Percentiles rank a stretch among this genome's conserved stretches.
phyloP scores from a whole-genome alignment of 2,329 filamentous ascomycete genomes.

The Xylaria sp. region DNA sequence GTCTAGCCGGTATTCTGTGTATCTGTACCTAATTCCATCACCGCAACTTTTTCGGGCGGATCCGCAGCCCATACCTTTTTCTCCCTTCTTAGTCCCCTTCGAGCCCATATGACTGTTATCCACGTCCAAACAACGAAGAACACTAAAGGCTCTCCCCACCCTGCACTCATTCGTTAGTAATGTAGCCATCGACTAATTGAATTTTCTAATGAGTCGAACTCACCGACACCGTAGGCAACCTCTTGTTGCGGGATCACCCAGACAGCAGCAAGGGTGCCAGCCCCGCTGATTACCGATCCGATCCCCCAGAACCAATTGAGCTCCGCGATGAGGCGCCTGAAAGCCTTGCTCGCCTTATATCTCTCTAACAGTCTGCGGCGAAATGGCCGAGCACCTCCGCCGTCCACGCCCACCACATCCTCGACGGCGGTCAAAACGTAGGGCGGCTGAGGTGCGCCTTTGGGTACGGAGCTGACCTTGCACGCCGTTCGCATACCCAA shows the following conservation, averaged over 20 bases:
- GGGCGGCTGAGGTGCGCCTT: slow-evolving; percentile 63
- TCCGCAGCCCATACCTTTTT: slow-evolving; percentile 33
- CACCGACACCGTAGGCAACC: slow-evolving; percentile 53
- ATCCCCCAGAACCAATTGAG: slow-evolving; percentile 64
- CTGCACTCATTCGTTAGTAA: slow-evolving; percentile 21
- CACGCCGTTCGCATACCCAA: slow-evolving; percentile 56
- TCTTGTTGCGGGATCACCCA: slow-evolving; percentile 52
- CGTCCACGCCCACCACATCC: slow-evolving; percentile 71
- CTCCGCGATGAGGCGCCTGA: slow-evolving; percentile 58
- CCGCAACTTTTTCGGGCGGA: slow-evolving; percentile 12
- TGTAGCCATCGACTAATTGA: neutral
- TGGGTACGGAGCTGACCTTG: slow-evolving; percentile 67
- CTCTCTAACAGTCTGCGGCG: slow-evolving; percentile 55
- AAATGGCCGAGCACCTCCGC: slow-evolving; percentile 61
- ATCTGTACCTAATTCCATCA: slow-evolving; percentile 18
- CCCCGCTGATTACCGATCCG: slow-evolving; percentile 53
- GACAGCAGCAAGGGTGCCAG: slow-evolving; percentile 53
- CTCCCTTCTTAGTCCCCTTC: slow-evolving; percentile 30
- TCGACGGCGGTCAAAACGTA: slow-evolving; percentile 69
- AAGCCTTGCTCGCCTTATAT: slow-evolving; percentile 59
- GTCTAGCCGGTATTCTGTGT: slow-evolving; percentile 15
- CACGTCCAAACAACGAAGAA: slow-evolving; percentile 37
- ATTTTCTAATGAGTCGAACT: slow-evolving; percentile 18
- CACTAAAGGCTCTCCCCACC: slow-evolving; percentile 38
- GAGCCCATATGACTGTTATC: slow-evolving; percentile 37